Conservation (phyloP, 129 eudicot genomes). For the Escallonia herrerae region DNA sequence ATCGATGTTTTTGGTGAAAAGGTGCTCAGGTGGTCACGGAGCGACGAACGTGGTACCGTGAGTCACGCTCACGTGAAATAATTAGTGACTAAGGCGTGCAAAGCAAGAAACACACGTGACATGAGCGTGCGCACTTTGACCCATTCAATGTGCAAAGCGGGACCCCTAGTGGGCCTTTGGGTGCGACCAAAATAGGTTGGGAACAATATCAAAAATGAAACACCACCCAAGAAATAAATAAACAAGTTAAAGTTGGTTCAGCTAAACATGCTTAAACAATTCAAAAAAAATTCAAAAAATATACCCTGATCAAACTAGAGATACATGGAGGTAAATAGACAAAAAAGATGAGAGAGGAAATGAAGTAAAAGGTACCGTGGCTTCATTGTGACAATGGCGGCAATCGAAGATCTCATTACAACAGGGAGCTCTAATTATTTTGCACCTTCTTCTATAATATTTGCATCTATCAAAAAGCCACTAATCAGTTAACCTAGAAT, state of each 20-base stretch:
- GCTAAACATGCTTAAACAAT: neutral
- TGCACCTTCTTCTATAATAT: conserved; percentile 94
- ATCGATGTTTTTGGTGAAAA: too few species aligned
- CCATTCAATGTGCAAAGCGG: too few species aligned
- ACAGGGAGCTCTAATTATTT: conserved; percentile 95
- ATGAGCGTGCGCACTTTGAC: too few species aligned
- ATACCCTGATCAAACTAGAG: conserved; percentile 1
- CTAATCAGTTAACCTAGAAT: neutral
- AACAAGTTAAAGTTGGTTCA: neutral
- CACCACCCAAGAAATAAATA: neutral
- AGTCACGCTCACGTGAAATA: too few species aligned
- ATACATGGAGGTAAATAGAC: neutral
- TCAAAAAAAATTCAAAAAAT: neutral
- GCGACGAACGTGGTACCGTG: too few species aligned
- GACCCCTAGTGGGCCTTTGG: too few species aligned
- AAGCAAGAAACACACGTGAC: too few species aligned
- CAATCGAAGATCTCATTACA: conserved; percentile 92
- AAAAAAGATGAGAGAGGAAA: neutral
- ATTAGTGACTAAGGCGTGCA: too few species aligned
- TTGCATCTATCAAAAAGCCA: conserved; percentile 53
- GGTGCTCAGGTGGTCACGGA: too few species aligned
- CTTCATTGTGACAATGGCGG: conserved; percentile 97
- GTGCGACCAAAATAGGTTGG: too few species aligned
- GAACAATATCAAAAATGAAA: too few species aligned
- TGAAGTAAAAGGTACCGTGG: conserved; percentile 35